Evolutionary conservation across 1,284 basidiomycete genomes (phyloP), one percentile per base, ranked within the genome.

Genomic region (Anthracocystis setariae): DNA sequence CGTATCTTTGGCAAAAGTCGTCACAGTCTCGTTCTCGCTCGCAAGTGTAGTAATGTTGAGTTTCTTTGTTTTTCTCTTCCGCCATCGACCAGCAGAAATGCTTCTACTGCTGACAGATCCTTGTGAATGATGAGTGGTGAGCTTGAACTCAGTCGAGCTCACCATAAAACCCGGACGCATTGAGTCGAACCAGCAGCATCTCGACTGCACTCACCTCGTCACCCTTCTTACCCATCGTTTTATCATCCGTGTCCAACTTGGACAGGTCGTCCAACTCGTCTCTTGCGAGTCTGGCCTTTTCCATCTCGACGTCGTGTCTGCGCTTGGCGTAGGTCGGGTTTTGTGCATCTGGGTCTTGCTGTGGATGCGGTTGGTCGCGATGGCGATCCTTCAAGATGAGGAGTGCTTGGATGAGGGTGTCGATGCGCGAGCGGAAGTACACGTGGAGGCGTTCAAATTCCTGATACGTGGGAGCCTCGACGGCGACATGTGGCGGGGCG

Each of bases 181-280:
- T 66, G 17, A 71, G 21, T 12, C 68, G 23, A 23, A 20, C 39
- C 42, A 71, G 32, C 40, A 71, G 33, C 15, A 71, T 25, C 43
- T 70, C 67, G 15, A 70, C 56, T 20, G 42, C 52, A 8, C 17
- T 24, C n/a, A 49, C 48, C 1, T 33, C 43, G 5, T 65, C 29
- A 29, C 29, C 29, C 5, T 29, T 29, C 5, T 12, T 12, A 29
- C 29, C 29, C 7, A 29, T 29, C 29, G 12, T 8, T 57, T 51
- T 0, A 43, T 18, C 46, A 32, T 58, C 15, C 62, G 58, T 5
- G 21, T 74, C 73, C 25, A 74, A 40, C 33, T 17, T 12, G 9
- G 29, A 35, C 52, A 74, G 42, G 53, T 74, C 73, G 13, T 56
- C 47, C 42, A 56, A 21, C 20, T 60, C 58, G 21, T 74, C 73